Base-by-base conservation (phyloP, 1,139 yeast genomes). In the Yamadazyma kanchanaburiensis region DNA sequence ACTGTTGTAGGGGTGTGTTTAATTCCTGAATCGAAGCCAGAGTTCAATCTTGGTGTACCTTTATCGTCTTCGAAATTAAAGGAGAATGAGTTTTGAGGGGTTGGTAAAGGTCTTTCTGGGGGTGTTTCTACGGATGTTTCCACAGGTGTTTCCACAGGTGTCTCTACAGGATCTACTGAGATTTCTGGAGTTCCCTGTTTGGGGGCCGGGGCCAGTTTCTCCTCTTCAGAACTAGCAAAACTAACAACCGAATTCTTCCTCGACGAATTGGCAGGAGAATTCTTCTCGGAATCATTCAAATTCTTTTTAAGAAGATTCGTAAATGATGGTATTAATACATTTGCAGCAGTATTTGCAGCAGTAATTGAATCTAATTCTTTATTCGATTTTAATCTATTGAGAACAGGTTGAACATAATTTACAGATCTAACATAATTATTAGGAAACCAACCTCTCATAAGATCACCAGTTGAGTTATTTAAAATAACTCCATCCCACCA, bases 401-500 rank as follows among this genome's bases (percentile, higher is more conserved):
- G 51, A 5, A 65, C 64, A 5, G 74, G 74, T 38, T 68, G 73
- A 20, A 67, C 72, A 40, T 67, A 66, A 41, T 66, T 61, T 17
- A 68, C 73, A 2, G 70, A 57, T 26, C 74, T 62, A 12, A 75
- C 76, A 51, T 70, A 74, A 31, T 70, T 70, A 32, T 67, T 68
- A n/a, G 89, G 88, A 53, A 82, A 79, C 91, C 91, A 82, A 38
- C 91, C 91, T 45, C 89, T 61, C 11, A 60, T 53, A 8, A 70
- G 55, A 11, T 63, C 72, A 25, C 74, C 74, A 16, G 46, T 51
- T 5, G 58, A 13, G 11, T 37, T 53, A 28, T 54, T 60, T 9
- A 72, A 48, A 2, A 67, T 49, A 8, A 80, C 68, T 4, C 89
- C 89, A 49, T 82, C 91, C 86, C 88, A 80, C 94, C 94, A 83